These are phyloP conservation scores for Termitomyces sp. DNA, from an alignment of 1,284 basidiomycete genomes.

Conservation along the genomic window DNA sequence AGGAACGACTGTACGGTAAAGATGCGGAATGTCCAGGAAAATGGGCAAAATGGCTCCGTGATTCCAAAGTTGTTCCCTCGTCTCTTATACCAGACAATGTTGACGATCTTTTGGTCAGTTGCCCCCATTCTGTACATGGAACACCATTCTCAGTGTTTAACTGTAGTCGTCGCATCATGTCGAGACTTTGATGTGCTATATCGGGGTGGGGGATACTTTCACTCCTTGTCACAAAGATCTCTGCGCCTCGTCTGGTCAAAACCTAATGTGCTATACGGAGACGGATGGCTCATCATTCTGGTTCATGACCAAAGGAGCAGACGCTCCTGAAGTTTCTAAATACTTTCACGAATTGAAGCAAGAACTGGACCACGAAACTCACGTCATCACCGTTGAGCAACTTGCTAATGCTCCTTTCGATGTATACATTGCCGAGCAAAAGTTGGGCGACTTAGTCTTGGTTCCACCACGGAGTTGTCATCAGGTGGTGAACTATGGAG, in stretches of 20 bases:
- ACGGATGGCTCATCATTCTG: conserved; percentile 66
- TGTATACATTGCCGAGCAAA: conserved; percentile 65
- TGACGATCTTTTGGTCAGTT: conserved; percentile 50
- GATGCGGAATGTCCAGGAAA: conserved; percentile 59
- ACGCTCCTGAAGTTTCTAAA: conserved; percentile 42
- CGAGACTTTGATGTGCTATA: conserved; percentile 76
- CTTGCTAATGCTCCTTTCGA: conserved; percentile 59
- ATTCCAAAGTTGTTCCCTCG: conserved; percentile 41
- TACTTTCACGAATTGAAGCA: conserved; percentile 57
- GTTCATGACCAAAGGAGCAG: conserved; percentile 70
- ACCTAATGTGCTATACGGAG: conserved; percentile 75
- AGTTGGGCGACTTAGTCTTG: conserved; percentile 69
- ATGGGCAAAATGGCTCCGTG: conserved; percentile 58
- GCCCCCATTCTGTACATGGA: conserved; percentile 27
- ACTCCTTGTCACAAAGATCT: conserved; percentile 78
- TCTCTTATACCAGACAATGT: conserved; percentile 42
- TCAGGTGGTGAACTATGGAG: conserved; percentile 73
- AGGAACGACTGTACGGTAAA: conserved; percentile 64
- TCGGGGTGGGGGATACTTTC: conserved; percentile 70
- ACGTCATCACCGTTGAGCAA: conserved; percentile 57
- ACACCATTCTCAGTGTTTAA: not conserved
- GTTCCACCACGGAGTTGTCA: conserved; percentile 74
- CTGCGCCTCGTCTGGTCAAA: conserved; percentile 75
- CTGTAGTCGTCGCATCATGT: conserved; percentile 39
- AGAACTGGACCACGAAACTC: conserved; percentile 69